Evolutionary conservation across 495 filamentous ascomycete genomes (phyloP), one percentile per base, ranked within the genome.

Genomic region (Tuber indicum): DNA sequence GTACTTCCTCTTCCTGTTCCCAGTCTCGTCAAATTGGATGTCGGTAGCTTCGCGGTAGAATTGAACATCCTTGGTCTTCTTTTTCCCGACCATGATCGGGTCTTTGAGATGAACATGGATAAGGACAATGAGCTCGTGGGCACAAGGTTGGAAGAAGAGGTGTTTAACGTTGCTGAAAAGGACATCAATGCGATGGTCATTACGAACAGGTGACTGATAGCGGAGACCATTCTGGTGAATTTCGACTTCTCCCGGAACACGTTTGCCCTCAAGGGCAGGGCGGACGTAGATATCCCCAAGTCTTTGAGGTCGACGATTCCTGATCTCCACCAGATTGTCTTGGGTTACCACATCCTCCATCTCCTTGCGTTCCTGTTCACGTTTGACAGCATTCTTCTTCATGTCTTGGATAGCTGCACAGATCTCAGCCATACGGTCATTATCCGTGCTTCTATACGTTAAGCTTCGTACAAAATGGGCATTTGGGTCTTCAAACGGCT

Each of bases 291-390:
- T 91, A 83, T 96, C 94, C 72, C 95, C 93, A 76, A 98, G 88
- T 71, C 91, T 90, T 76, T 90, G 89, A 43, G 96, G 95, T 73
- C 94, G 93, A 52, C 94, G 93, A 86, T 95, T 96, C 86, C 93
- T 86, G 75, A 96, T 92, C 85, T 97, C 94, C 79, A 94, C 85
- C 32, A 99, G 89, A 86, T 98, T 98, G 80, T 98, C 96, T 84
- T 98, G 96, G 84, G 98, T 97, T 6, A 99, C 94, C n/a, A 99
- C 96, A 87, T 98, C 96, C 83, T 98, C 96, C 91, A 99, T 90
- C 80, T 99, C 94, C 84, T 99, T 99, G 88, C 97, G 97, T 84
- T 99, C 96, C 82, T 98, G 94, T 83, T 98, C 96, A 77, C 91
- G 91, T 81, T 96, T 93, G 49, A 93, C 88, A 4, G 93, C 90